phyloP scores from a whole-genome alignment of 768 basidiomycete species.

The Cubamyces sp. region DNA sequence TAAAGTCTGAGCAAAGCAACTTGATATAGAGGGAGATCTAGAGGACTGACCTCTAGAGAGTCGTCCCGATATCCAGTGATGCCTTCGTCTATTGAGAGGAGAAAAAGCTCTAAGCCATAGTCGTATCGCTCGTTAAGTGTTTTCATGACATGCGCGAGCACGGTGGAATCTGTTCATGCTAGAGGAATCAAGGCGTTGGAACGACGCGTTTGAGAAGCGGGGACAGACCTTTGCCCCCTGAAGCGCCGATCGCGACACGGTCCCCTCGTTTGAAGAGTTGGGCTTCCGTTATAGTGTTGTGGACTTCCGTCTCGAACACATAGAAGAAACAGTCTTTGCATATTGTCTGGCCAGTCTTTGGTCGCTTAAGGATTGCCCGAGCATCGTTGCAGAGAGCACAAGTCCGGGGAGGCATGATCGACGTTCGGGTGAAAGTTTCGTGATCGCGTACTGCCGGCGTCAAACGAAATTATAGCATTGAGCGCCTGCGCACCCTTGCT shows the following conservation, averaged over 20 bases:
- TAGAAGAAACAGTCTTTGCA: slow-evolving; percentile 96
- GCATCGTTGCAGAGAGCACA: slow-evolving; percentile 79
- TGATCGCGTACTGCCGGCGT: slow-evolving; percentile 1
- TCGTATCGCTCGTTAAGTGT: slow-evolving; percentile 91
- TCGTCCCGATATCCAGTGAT: slow-evolving; percentile 98
- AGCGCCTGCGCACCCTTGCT: slow-evolving; percentile 4
- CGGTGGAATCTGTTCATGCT: slow-evolving; percentile 81
- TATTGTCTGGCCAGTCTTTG: slow-evolving; percentile 97
- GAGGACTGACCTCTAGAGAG: slow-evolving; percentile 76
- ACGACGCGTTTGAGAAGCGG: background rate
- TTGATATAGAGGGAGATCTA: background rate
- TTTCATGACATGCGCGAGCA: slow-evolving; percentile 97
- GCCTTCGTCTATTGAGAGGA: slow-evolving; percentile 97
- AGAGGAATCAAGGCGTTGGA: background rate
- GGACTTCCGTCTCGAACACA: slow-evolving; percentile 98
- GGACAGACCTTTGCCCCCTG: slow-evolving; percentile 90
- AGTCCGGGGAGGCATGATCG: slow-evolving; percentile 73
- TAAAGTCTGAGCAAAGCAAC: slow-evolving; percentile 2
- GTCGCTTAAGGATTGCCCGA: slow-evolving; percentile 88
- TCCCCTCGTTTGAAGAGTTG: slow-evolving; percentile 87
- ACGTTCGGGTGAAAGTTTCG: slow-evolving; percentile 22
- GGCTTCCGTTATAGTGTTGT: slow-evolving; percentile 89
- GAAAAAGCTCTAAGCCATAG: slow-evolving; percentile 88
- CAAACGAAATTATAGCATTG: slow-evolving; percentile 11
- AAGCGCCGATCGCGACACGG: slow-evolving; percentile 95